Evolutionary conservation across 768 basidiomycete genomes (phyloP), one percentile per base, ranked within the genome.

Genomic region (Suillus bovinus): DNA sequence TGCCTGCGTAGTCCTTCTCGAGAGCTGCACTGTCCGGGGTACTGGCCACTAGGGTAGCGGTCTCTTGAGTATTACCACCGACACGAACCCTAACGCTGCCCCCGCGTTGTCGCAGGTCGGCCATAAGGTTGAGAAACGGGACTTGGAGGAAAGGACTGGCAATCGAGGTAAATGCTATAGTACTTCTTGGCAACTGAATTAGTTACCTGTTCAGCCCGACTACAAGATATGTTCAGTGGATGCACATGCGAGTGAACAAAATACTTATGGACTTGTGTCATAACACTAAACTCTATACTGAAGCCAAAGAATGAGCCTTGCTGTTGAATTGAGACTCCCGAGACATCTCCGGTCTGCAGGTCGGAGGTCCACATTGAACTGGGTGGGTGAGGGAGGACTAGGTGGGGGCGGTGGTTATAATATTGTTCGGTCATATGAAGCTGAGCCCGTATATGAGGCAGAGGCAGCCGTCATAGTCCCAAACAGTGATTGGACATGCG

Each of bases 271-370:
- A 89, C 79, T 76, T 85, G 84, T 62, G 82, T 84, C 8, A 86
- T 80, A 10, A 91, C 85, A 44, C 89, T 89, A 79, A 90, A 81
- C 73, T 93, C 90, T 44, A 93, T 81, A 4, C 87, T 89, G 70
- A 92, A 91, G 5, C 89, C 90, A 60, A 86, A 81, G 68, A 91
- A 91, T 20, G 84, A 80, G 22, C 85, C 87, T 20, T 72, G 69
- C 60, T 79, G 77, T 4, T 72, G 70, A 57, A 81, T 80, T 2
- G 80, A 79, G 39, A 86, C 65, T 7, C 73, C 75, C 6, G 63
- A 57, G 53, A 76, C n/a, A 11, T 39, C 65, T 49, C 63, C 69
- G 1, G 59, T 67, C 62, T 77, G 72, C 22, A 87, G 73, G 59
- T 79, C 74, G n/a, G n/a, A n/a, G n/a, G n/a, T n/a, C n/a, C 1